Evolutionary conservation across 2,329 filamentous ascomycete species (phyloP), one percentile per base, ranked within the genome.

Genomic region (Colletotrichum falcatum): DNA sequence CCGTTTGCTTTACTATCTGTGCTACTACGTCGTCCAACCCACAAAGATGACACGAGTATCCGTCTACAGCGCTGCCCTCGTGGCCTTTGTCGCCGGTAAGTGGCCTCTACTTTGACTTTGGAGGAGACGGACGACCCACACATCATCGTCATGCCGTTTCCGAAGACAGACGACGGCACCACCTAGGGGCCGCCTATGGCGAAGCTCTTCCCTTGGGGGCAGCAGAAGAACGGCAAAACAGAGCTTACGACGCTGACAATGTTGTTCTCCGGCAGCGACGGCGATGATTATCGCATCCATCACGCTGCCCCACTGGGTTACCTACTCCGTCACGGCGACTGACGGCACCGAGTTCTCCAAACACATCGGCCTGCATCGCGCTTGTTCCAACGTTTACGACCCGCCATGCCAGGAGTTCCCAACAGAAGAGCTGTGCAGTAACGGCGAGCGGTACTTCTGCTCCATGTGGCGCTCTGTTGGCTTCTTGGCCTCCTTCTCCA

Each of bases 381-480:
- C 90, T 78, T 99, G 95, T 82, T 92, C 91, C 64, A 92, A 89
- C 68, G 83, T 93, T 68, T 88, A 88, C 54, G 85, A 89, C 60
- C 81, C 83, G n/a, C 80, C 82, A 56, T 95, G 92, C 80, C 75
- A 78, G 30, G 82, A 84, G 39, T 96, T 94, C 79, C 94, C 94
- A 4, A 85, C 86, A 73, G 83, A 87, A 64, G 84, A 88, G 66
- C 90, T 94, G 78, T 95, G 93, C 81, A 83, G 84, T 65, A 87
- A 89, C 62, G 68, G 68, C 53, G 88, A 91, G 75, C 87, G 89
- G 61, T 89, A 90, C 77, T 98, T 98, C 82, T 98, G 96, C 85
- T 92, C 90, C 76, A 92, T 97, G 87, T 99, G 95, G 95, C 89
- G 93, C 70, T 94, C 90, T 33, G 90, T 94, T 44, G 94, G 93